Percentiles rank a stretch among this genome's conserved stretches.
Evolutionary conservation across 75 land plant species (phyloP).

Genomic region (Pinus albicaulis): DNA sequence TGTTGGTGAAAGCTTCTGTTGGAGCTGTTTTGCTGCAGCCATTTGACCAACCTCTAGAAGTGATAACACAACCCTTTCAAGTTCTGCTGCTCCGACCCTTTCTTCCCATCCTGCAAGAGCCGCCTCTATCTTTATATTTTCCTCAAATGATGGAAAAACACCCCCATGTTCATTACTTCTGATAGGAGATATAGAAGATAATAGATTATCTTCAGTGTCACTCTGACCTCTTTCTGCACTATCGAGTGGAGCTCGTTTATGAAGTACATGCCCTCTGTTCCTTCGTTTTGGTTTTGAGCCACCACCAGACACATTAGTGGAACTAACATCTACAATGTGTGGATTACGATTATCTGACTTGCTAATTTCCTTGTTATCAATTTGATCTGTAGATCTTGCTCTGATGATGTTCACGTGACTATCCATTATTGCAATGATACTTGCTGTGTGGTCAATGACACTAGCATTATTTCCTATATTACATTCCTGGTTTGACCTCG

Average conservation of each 20-base stretch:
- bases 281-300: no score
- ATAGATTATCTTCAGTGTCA: constrained; percentile 38
- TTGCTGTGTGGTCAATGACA: constrained; percentile 80
- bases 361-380: constrained; percentile 34
- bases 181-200: constrained; percentile 5
- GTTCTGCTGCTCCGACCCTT: constrained; percentile 78
- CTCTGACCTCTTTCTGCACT: constrained; percentile 29
- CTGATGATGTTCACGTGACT: constrained; percentile 64
- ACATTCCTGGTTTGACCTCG: constrained; percentile 21
- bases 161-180: constrained; percentile 15
- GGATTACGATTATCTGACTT: constrained; percentile 16
- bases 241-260: constrained; percentile 40
- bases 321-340: constrained; percentile 15
- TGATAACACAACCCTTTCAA: constrained; percentile 91
- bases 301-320: no score
- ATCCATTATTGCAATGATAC: constrained; percentile 74
- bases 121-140: constrained; percentile 42
- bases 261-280: not conserved
- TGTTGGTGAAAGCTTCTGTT: constrained; percentile 80
- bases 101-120: constrained; percentile 85
- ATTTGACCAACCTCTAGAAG: constrained; percentile 96
- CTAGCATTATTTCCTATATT: constrained; percentile 34
- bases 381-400: constrained; percentile 30
- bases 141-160: constrained; percentile 38
- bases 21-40: constrained; percentile 92